Evolutionary conservation across 2,329 filamentous ascomycete genomes (phyloP).

Genomic region (Fusarium sublunatum): DNA sequence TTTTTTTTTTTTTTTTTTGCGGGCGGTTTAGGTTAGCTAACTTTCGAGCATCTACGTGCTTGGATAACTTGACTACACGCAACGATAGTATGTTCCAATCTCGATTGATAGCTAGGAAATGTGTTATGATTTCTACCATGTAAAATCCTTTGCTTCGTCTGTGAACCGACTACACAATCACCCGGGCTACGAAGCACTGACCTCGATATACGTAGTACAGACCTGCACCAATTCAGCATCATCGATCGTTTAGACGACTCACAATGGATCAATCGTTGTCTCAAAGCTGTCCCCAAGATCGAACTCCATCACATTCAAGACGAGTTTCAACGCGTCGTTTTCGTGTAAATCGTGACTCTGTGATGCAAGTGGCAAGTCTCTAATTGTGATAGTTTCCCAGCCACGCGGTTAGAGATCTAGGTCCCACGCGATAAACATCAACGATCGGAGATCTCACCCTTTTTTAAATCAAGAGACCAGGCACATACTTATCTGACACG

Average conservation of each 20-base stretch:
- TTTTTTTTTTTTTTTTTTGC: too few species aligned
- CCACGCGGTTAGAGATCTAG: constrained; percentile 21
- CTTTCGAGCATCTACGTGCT: too few species aligned
- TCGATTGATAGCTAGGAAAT: too few species aligned
- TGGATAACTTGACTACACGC: too few species aligned
- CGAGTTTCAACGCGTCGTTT: constrained; percentile 5
- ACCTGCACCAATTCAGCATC: constrained; percentile 19
- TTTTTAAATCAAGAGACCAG: constrained; percentile 1
- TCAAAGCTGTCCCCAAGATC: constrained; percentile 16
- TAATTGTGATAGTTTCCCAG: constrained; percentile 13
- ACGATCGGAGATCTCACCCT: constrained; percentile 21
- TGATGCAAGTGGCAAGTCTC: constrained; percentile 12
- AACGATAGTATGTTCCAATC: too few species aligned
- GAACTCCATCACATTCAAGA: neutral
- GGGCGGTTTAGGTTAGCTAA: too few species aligned
- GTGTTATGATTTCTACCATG: neutral
- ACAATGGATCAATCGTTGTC: constrained; percentile 8
- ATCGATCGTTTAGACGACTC: constrained; percentile 21
- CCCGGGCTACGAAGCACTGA: constrained; percentile 1
- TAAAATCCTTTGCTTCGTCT: neutral
- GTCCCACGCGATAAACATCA: constrained; percentile 13
- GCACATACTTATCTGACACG: neutral
- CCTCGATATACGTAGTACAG: constrained; percentile 15
- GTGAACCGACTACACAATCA: neutral
- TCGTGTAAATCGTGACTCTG: constrained; percentile 1